Conservation (phyloP, 768 basidiomycete genomes). For the Mycena indigotica region DNA sequence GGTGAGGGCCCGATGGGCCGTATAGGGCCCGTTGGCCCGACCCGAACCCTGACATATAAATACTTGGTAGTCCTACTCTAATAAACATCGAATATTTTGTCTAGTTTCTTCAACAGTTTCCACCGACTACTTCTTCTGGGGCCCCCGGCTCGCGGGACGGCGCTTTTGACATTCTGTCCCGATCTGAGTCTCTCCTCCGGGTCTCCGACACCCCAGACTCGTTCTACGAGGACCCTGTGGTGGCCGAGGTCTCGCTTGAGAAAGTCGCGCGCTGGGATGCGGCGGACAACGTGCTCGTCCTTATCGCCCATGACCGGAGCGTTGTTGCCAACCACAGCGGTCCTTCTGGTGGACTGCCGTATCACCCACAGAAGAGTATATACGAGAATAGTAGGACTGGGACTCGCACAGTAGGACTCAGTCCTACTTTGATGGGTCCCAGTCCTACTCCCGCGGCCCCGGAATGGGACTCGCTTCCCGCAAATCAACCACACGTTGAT, state of each 20-base stretch:
- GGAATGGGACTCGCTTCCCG: no score
- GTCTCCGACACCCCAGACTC: slow-evolving; percentile 10
- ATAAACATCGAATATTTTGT: no score
- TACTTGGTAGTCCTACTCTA: no score
- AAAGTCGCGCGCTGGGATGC: slow-evolving; percentile 20
- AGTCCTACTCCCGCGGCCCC: no score
- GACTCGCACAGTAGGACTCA: no score
- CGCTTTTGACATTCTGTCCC: slow-evolving; percentile 15
- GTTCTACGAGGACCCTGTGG: slow-evolving; percentile 10
- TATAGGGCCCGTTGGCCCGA: no score
- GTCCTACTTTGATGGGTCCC: no score
- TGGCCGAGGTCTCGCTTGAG: slow-evolving; percentile 9
- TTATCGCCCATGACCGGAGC: slow-evolving; percentile 19
- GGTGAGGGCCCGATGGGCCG: no score
- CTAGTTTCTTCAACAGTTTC: no score
- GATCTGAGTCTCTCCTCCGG: slow-evolving; percentile 8
- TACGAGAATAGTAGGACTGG: no score
- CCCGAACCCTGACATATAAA: no score
- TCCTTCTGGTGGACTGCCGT: neutral
- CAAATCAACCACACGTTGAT: no score
- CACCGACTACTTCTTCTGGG: slow-evolving; percentile 18
- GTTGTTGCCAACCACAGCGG: neutral
- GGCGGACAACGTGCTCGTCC: slow-evolving; percentile 18
- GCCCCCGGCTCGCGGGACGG: slow-evolving; percentile 1
- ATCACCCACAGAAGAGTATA: slow-evolving; percentile 8